phyloP scores from a whole-genome alignment of 352 stramenopile species.

The Pythium aristosporum region DNA sequence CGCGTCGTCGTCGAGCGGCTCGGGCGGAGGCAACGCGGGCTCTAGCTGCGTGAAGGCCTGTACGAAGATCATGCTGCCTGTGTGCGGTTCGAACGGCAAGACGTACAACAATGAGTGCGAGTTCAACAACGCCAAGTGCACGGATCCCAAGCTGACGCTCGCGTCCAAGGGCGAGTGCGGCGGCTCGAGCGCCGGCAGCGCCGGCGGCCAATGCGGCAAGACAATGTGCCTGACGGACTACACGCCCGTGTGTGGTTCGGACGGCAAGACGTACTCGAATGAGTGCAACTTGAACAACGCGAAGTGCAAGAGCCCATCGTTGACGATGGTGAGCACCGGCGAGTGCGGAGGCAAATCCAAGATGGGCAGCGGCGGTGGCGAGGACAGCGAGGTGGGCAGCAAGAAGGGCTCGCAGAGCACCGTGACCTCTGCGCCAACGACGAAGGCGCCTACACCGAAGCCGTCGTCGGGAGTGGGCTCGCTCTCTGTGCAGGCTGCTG shows the following conservation, averaged over 20 bases:
- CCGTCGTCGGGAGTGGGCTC: background rate
- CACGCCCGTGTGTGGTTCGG: slow-evolving; percentile 40
- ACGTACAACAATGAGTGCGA: slow-evolving; percentile 31
- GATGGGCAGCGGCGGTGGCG: slow-evolving; percentile 9
- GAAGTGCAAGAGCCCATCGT: slow-evolving; percentile 18
- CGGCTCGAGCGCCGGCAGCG: slow-evolving; percentile 3
- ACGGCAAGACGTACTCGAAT: slow-evolving; percentile 48
- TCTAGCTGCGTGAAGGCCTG: slow-evolving; percentile 17
- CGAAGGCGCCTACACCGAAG: slow-evolving; percentile 1
- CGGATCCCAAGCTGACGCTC: slow-evolving; percentile 13
- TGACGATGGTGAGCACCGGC: slow-evolving; percentile 16
- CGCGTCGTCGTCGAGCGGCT: slow-evolving; percentile 5
- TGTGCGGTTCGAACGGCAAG: slow-evolving; percentile 33
- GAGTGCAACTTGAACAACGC: slow-evolving; percentile 30
- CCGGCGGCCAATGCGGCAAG: background rate
- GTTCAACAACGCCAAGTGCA: slow-evolving; percentile 25
- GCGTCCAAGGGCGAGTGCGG: slow-evolving; percentile 16
- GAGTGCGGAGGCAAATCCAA: slow-evolving; percentile 7
- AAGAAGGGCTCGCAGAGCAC: background rate
- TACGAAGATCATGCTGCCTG: slow-evolving; percentile 19
- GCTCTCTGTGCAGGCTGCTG: background rate
- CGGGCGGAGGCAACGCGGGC: slow-evolving; percentile 2
- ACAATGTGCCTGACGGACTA: slow-evolving; percentile 17
- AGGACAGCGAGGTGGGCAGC: background rate
- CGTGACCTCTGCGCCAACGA: background rate